Conservation (phyloP, 257 asterid species). For the Penstemon eatonii region DNA sequence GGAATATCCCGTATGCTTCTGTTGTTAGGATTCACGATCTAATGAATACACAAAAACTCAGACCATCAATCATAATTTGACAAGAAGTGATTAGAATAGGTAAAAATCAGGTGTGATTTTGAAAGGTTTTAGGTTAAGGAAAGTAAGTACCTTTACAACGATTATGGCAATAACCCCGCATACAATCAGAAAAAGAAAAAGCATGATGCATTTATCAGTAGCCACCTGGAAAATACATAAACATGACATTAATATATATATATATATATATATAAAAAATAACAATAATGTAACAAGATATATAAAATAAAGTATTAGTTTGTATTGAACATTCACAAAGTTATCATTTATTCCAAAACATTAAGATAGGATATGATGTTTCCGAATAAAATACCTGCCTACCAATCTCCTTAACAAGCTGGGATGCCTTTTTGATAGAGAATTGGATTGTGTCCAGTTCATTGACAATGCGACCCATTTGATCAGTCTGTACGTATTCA, state of each 20-base stretch:
- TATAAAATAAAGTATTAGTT: not conserved
- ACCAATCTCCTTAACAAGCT: constrained; percentile 98
- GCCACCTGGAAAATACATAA: constrained; percentile 69
- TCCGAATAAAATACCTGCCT: constrained; percentile 63
- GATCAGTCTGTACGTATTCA: constrained; percentile 69
- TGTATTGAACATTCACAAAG: no score
- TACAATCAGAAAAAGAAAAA: constrained; percentile 81
- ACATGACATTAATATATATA: constrained; percentile 12
- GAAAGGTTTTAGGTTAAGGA: constrained; percentile 11
- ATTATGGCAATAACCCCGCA: constrained; percentile 89
- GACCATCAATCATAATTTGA: constrained; percentile 23
- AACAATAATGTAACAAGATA: constrained; percentile 18
- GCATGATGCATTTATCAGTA: constrained; percentile 93
- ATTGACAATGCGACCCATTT: constrained; percentile 98
- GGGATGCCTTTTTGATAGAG: constrained; percentile 92
- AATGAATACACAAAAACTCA: constrained; percentile 23
- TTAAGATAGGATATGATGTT: not conserved
- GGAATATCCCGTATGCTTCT: constrained; percentile 85
- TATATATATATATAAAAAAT: not conserved
- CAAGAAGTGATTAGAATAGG: not conserved
- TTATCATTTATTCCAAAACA: not conserved
- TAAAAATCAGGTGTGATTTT: not conserved
- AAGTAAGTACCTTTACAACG: constrained; percentile 72
- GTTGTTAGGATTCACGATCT: constrained; percentile 90
- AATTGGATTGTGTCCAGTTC: constrained; percentile 95